Conservation (phyloP, 1,284 basidiomycete species). For the Ganoderma multipileum region DNA sequence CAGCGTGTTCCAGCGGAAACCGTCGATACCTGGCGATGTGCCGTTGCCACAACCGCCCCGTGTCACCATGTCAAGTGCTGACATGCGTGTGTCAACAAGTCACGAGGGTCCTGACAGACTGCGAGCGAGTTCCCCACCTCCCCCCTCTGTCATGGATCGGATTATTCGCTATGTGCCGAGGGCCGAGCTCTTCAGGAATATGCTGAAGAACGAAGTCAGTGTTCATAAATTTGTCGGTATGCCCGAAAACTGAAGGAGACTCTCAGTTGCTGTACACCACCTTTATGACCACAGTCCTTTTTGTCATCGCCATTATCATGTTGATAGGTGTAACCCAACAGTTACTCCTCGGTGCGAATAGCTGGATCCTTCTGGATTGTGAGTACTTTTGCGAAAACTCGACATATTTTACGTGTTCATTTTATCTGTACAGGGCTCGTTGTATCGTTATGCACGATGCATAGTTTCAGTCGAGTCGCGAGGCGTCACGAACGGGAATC, state of each 20-base stretch:
- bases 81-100: slow-evolving; percentile 22
- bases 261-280: slow-evolving; percentile 63
- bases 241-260: neutral
- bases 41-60: slow-evolving; percentile 37
- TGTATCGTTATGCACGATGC: slow-evolving; percentile 63
- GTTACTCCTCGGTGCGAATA: slow-evolving; percentile 50
- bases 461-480: slow-evolving; percentile 68
- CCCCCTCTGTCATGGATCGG: slow-evolving; percentile 50
- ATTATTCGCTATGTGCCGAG: slow-evolving; percentile 58
- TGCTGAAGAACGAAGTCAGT: slow-evolving; percentile 65
- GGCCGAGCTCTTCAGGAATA: slow-evolving; percentile 56
- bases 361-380: slow-evolving; percentile 67
- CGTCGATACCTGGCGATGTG: slow-evolving; percentile 33
- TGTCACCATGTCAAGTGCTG: slow-evolving; percentile 23
- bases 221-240: neutral
- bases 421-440: slow-evolving; percentile 53
- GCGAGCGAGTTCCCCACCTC: slow-evolving; percentile 33
- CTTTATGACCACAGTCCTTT: slow-evolving; percentile 56
- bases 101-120: slow-evolving; percentile 16
- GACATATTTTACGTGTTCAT: slow-evolving; percentile 12
- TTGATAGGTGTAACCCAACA: slow-evolving; percentile 57
- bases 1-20: slow-evolving; percentile 37
- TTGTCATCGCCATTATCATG: slow-evolving; percentile 56
- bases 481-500: slow-evolving; percentile 68
- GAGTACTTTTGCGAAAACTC: slow-evolving; percentile 29